Conservation (phyloP, 1,284 basidiomycete genomes). For the Ganoderma meredithae region DNA sequence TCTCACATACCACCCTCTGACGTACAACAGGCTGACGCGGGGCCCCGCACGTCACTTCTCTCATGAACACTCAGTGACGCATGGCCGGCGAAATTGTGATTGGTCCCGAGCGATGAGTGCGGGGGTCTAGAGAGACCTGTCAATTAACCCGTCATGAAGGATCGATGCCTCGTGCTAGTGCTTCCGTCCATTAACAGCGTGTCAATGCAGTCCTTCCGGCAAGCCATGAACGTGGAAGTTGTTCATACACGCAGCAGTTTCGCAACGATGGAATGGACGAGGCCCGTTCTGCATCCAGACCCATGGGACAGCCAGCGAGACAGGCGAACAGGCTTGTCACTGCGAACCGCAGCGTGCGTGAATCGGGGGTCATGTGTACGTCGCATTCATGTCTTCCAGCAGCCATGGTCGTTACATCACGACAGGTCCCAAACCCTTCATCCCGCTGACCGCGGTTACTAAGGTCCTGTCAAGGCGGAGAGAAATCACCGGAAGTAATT, state of each 20-base stretch:
- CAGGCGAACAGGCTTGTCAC: not conserved
- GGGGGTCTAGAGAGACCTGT: not conserved
- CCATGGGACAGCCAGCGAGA: not conserved
- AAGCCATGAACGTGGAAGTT: not conserved
- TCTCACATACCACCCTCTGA: not conserved
- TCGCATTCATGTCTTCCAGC: not conserved
- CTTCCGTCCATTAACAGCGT: slow-evolving; percentile 9
- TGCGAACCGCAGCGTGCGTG: not conserved
- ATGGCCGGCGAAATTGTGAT: not conserved
- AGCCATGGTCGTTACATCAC: not conserved
- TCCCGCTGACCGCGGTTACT: not conserved
- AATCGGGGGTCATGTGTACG: not conserved
- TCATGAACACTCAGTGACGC: slow-evolving; percentile 11
- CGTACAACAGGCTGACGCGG: slow-evolving; percentile 9
- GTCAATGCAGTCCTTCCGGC: not conserved
- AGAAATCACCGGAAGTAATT: slow-evolving; percentile 3
- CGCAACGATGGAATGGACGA: not conserved
- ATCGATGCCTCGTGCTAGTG: slow-evolving; percentile 14
- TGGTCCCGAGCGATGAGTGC: not conserved
- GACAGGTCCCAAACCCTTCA: not conserved
- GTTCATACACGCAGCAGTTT: not conserved
- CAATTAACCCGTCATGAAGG: slow-evolving; percentile 11
- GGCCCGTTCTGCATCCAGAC: not conserved
- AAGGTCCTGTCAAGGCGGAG: not conserved
- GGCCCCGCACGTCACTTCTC: slow-evolving; percentile 20